Percentiles rank a stretch among this genome's conserved stretches.
phyloP scores from a whole-genome alignment of 1,284 basidiomycete genomes.

The Tilletia walkeri region DNA sequence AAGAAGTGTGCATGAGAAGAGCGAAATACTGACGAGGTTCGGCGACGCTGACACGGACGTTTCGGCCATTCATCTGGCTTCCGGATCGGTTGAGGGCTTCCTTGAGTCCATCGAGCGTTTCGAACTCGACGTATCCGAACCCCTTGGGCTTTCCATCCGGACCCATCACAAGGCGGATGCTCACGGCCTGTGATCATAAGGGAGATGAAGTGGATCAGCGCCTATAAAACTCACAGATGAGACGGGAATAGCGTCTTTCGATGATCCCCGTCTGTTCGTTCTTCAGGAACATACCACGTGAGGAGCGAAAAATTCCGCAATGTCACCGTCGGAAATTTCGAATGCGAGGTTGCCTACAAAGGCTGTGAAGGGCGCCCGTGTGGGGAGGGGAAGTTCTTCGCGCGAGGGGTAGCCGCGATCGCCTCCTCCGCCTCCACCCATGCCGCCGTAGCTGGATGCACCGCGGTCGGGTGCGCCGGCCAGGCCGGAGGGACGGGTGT shows the following conservation, averaged over 20 bases:
- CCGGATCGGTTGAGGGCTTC: slow-evolving; percentile 62
- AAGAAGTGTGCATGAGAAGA: not conserved
- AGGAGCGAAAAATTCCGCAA: slow-evolving; percentile 67
- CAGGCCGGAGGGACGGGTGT: slow-evolving; percentile 8
- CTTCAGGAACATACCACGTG: slow-evolving; percentile 27
- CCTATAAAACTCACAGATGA: not conserved
- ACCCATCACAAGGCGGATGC: slow-evolving; percentile 88
- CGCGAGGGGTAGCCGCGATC: slow-evolving; percentile 58
- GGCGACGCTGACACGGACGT: slow-evolving; percentile 86
- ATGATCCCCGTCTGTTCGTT: too few species aligned
- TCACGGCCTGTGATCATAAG: slow-evolving; percentile 64
- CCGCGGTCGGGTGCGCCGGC: slow-evolving; percentile 36
- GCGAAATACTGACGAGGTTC: slow-evolving; percentile 74
- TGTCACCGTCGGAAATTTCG: slow-evolving; percentile 79
- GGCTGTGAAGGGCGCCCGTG: slow-evolving; percentile 88
- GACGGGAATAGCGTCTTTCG: not conserved
- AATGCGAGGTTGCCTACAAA: slow-evolving; percentile 95
- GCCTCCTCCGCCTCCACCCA: slow-evolving; percentile 20
- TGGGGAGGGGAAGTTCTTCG: slow-evolving; percentile 91
- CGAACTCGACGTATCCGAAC: slow-evolving; percentile 96
- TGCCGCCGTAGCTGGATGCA: slow-evolving; percentile 36
- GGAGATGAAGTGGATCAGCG: too few species aligned
- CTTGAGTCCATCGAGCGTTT: slow-evolving; percentile 76
- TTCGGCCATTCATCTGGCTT: slow-evolving; percentile 68
- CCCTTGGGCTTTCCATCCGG: slow-evolving; percentile 86